Evolutionary conservation across 2,329 filamentous ascomycete genomes (phyloP).

Genomic region (Verticillium zaregamsianum): DNA sequence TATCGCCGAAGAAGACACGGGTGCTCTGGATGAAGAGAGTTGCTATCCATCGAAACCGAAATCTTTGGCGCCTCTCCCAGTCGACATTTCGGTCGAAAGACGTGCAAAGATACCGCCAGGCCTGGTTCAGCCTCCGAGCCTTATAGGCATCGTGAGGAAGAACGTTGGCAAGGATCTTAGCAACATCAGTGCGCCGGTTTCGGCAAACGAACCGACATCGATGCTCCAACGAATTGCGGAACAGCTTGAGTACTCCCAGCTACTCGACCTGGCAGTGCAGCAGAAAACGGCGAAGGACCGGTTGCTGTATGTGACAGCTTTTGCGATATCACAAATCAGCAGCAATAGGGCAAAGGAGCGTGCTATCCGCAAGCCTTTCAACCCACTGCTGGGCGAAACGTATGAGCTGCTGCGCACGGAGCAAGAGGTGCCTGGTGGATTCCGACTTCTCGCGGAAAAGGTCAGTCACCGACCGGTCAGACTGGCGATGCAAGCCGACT

Average conservation of each 20-base stretch:
- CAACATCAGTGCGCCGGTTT: slow-evolving; percentile 96
- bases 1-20: slow-evolving; percentile 48
- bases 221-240: slow-evolving; percentile 85
- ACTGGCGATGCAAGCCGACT: slow-evolving; percentile 90
- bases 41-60: slow-evolving; percentile 76
- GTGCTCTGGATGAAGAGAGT: slow-evolving; percentile 51
- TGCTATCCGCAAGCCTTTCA: slow-evolving; percentile 93
- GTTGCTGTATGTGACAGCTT: slow-evolving; percentile 80
- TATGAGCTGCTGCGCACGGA: slow-evolving; percentile 89
- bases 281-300: slow-evolving; percentile 61
- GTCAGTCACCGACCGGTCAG: slow-evolving; percentile 89
- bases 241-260: slow-evolving; percentile 81
- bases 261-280: slow-evolving; percentile 72
- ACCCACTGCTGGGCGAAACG: slow-evolving; percentile 93
- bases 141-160: slow-evolving; percentile 92
- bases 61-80: slow-evolving; percentile 70
- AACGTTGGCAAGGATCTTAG: slow-evolving; percentile 98
- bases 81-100: slow-evolving; percentile 60
- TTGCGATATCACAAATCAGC: slow-evolving; percentile 85
- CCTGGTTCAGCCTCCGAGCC: slow-evolving; percentile 76
- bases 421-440: slow-evolving; percentile 65
- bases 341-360: slow-evolving; percentile 81
- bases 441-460: slow-evolving; percentile 92
- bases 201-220: slow-evolving; percentile 88
- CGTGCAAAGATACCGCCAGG: slow-evolving; percentile 68